A percentile compares a stretch with the other conserved stretches of the same genome.
Evolutionary conservation across 371 early-diverging fungal genomes (phyloP).

Genomic region (Mortierella sp.): DNA sequence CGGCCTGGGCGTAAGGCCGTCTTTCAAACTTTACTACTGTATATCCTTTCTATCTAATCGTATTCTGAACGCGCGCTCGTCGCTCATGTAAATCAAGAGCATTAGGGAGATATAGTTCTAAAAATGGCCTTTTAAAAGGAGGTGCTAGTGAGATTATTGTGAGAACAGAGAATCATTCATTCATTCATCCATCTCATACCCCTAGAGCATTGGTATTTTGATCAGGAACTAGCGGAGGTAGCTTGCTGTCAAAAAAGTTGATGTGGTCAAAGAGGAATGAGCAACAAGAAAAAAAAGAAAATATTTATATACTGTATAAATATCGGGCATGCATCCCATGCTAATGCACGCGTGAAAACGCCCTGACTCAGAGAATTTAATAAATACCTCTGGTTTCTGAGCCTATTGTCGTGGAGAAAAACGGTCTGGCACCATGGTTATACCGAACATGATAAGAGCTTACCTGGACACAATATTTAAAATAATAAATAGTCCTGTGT

Average conservation of each 20-base stretch:
- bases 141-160: not conserved
- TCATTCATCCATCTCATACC: too few relatives aligned
- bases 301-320: not conserved
- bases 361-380: not conserved
- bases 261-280: not conserved
- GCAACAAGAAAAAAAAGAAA: not conserved
- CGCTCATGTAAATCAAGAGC: not conserved
- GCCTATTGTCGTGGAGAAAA: not conserved
- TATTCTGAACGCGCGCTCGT: not conserved
- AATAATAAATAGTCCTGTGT: too few relatives aligned
- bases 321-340: not conserved
- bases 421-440: not conserved
- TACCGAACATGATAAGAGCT: too few relatives aligned
- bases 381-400: too few relatives aligned
- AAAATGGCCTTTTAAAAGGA: slow-evolving; percentile 1
- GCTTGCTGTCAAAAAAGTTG: not conserved
- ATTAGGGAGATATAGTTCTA: not conserved
- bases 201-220: not conserved
- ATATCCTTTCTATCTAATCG: not conserved
- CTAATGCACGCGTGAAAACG: not conserved
- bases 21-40: not conserved
- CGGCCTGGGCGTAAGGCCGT: not conserved
- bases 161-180: too few relatives aligned
- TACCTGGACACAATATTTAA: too few relatives aligned
- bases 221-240: not conserved